phyloP scores from a whole-genome alignment of 805 yeast species.

The Blastobotrys chiropterorum region DNA sequence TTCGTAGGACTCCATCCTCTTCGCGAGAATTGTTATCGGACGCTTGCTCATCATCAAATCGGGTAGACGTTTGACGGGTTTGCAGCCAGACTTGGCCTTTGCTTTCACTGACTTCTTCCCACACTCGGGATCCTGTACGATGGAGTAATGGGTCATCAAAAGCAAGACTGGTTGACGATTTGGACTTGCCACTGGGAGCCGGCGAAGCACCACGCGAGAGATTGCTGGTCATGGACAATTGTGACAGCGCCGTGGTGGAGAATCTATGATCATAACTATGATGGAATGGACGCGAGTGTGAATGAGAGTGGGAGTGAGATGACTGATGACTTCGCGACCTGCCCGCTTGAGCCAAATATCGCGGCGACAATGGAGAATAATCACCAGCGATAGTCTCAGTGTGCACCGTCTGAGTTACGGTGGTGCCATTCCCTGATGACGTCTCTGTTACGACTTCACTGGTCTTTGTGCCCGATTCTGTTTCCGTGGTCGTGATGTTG shows the following conservation, averaged over 20 bases:
- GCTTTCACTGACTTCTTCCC: slow-evolving; percentile 22
- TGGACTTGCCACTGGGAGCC: neutral
- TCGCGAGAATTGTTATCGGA: neutral
- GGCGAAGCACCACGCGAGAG: neutral
- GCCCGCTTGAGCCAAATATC: neutral
- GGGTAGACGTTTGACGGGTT: slow-evolving; percentile 13
- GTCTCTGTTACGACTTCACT: neutral
- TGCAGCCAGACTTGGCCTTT: slow-evolving; percentile 20
- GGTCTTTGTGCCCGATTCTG: neutral
- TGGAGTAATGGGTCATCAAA: slow-evolving; percentile 10
- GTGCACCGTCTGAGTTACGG: neutral
- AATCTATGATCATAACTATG: slow-evolving; percentile 12
- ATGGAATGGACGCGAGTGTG: neutral
- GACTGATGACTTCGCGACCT: neutral
- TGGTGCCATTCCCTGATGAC: neutral
- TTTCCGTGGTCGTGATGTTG: neutral
- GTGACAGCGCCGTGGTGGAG: slow-evolving; percentile 10
- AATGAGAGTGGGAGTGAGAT: neutral
- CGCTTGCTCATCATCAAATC: slow-evolving; percentile 4
- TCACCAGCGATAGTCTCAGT: neutral
- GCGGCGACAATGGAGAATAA: neutral
- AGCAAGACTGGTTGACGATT: neutral
- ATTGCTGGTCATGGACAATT: neutral
- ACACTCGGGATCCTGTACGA: slow-evolving; percentile 25
- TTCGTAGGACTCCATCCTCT: neutral